phyloP scores from a whole-genome alignment of 257 asterid genomes.

The Solanum neorickii region DNA sequence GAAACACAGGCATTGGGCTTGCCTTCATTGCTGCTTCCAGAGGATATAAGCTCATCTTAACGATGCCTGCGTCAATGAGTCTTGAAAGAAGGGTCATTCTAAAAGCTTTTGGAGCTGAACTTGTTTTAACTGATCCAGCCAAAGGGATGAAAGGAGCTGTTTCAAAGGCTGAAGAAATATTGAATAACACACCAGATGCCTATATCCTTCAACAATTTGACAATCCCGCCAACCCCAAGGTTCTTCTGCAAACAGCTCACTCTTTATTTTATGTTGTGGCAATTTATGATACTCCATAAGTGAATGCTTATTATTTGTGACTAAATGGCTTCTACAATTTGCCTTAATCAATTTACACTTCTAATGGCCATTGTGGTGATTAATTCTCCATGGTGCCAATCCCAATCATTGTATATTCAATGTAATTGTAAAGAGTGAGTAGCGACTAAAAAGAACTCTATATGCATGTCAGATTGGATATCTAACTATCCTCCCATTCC shows the following conservation, averaged over 20 bases:
- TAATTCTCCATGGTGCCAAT: neutral
- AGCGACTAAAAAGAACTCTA: neutral
- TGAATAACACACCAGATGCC: conserved; percentile 63
- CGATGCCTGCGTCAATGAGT: conserved; percentile 99
- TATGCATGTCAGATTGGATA: neutral
- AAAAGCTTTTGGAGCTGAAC: conserved; percentile 98
- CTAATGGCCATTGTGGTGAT: neutral
- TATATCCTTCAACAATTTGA: conserved; percentile 95
- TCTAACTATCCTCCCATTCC: neutral
- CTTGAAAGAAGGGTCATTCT: conserved; percentile 96
- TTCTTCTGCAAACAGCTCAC: conserved; percentile 8
- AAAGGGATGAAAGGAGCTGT: conserved; percentile 97
- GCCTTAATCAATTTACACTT: neutral
- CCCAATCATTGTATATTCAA: neutral
- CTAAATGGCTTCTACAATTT: neutral
- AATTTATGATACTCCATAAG: neutral
- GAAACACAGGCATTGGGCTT: conserved; percentile 96
- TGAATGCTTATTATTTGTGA: neutral
- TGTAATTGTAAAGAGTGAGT: neutral
- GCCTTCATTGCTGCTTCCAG: conserved; percentile 97
- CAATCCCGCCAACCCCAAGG: conserved; percentile 99
- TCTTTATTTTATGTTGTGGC: neutral
- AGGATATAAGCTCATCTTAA: conserved; percentile 93
- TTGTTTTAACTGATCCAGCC: conserved; percentile 80
- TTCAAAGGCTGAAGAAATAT: conserved; percentile 84